Base-by-base conservation (phyloP, 805 yeast species). In the Monosporozyma aquatica region DNA sequence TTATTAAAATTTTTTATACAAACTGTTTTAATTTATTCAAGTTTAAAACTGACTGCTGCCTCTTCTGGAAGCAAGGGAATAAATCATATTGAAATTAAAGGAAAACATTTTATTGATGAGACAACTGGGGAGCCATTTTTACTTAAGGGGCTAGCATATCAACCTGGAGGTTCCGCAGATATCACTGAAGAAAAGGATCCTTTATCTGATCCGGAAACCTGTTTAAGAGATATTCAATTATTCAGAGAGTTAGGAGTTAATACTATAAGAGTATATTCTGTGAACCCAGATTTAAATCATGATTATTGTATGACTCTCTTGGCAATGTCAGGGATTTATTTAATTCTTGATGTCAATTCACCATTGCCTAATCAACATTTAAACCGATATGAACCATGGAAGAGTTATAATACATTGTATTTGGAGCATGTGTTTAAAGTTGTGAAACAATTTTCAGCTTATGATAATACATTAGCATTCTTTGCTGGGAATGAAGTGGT, bases 361-460 rank as follows among this genome's bases (percentile, higher is more conserved):
- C 96, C 97, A 0, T 60, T 82, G 37, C 74, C 70, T 13, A 75
- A 77, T 29, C 92, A 85, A 52, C 90, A 86, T 55, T 65, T 90
- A 55, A 85, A 89, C 60, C 70, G 97, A 48, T 84, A 87, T 56
- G 95, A 89, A 55, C 97, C 97, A 0, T 87, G 96, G 96, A 79
- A 82, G 1, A 73, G 92, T 0, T 90, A 89, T 59, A 85, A 74
- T 48, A 70, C 67, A 8, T 71, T 66, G 1, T 90, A 90, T 61
- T 58, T 86, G 50, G 75, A 74, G 36, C 95, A 86, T 56, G 76
- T 87, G 4, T 84, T 84, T 60, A 75, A 73, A 55, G 82, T 87
- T 7, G 78, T 87, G 13, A 83, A 86, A 42, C 87, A 83, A 48
- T 90, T 90, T 58, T 70, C 94, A 4, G 70, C 74, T 15, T 90